Evolutionary conservation across 352 stramenopile species (phyloP).

Genomic region (Phytopythium montanum): DNA sequence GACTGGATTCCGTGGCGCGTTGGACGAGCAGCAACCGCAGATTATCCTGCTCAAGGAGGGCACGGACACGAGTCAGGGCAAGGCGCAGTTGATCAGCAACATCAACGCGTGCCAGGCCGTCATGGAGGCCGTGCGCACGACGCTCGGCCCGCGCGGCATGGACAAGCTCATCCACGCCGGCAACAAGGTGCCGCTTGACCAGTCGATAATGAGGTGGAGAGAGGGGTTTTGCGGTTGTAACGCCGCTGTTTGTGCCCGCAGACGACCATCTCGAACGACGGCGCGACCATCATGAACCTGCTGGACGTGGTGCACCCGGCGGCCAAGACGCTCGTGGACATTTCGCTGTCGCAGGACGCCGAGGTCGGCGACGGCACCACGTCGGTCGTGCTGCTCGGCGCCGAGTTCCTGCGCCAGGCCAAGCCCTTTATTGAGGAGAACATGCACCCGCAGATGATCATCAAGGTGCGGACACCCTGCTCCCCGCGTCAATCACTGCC

Average conservation of each 20-base stretch:
- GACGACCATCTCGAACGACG: conserved; percentile 99
- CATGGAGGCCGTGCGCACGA: conserved; percentile 96
- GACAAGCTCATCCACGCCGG: conserved; percentile 98
- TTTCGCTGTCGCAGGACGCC: conserved; percentile 91
- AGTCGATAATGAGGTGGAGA: not conserved
- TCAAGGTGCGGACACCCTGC: conserved; percentile 36
- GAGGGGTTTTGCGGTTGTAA: not conserved
- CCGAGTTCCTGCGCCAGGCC: conserved; percentile 95
- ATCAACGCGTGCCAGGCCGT: conserved; percentile 93
- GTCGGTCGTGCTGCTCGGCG: conserved; percentile 96
- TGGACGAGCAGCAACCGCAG: conserved; percentile 82
- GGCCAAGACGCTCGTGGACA: conserved; percentile 98
- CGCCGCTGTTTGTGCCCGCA: conserved; percentile 12
- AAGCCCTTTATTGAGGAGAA: conserved; percentile 99
- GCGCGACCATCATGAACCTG: conserved; percentile 98
- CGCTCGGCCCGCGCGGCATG: conserved; percentile 97
- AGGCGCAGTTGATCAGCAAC: conserved; percentile 93
- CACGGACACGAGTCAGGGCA: conserved; percentile 98
- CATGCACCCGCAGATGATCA: conserved; percentile 92
- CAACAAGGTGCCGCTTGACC: conserved; percentile 42
- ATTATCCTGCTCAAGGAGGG: conserved; percentile 99
- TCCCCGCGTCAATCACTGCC: not conserved
- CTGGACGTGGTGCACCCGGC: conserved; percentile 99
- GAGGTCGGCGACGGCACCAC: conserved; percentile 94
- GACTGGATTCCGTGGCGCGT: not conserved